A percentile compares a stretch with the other conserved stretches of the same genome.
These are phyloP conservation scores for Hypomontagnella submonticulosa DNA, from an alignment of 495 filamentous ascomycete genomes.

Conservation along the genomic window DNA sequence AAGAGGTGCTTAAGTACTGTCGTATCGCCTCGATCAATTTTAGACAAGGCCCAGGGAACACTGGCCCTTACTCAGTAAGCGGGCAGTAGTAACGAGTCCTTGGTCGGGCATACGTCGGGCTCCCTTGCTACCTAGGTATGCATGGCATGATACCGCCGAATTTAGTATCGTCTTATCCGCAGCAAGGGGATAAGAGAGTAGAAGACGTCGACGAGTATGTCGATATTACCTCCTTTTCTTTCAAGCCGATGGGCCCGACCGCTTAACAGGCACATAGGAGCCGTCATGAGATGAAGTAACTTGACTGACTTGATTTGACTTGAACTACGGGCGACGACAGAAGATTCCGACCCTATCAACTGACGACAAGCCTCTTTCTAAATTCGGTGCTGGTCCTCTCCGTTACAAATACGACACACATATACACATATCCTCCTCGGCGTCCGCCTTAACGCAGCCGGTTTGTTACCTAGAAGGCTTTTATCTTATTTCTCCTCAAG, in stretches of 20 bases:
- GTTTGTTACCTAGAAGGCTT: neutral
- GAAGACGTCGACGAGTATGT: too few species aligned
- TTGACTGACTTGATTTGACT: constrained; percentile 39
- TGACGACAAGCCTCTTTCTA: constrained; percentile 16
- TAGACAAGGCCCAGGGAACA: too few species aligned
- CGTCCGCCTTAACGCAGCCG: constrained; percentile 1
- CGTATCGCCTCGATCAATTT: too few species aligned
- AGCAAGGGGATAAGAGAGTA: too few species aligned
- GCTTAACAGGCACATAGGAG: neutral
- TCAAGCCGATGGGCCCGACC: neutral
- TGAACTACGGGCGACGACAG: constrained; percentile 25
- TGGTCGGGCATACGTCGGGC: too few species aligned
- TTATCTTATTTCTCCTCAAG: neutral
- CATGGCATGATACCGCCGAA: too few species aligned
- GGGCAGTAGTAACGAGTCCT: too few species aligned
- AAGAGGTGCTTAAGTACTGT: too few species aligned
- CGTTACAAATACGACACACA: constrained; percentile 16
- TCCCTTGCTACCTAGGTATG: too few species aligned
- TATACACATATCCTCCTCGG: neutral
- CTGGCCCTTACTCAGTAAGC: too few species aligned
- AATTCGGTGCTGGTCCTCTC: constrained; percentile 7
- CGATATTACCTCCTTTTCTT: neutral
- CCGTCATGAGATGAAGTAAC: constrained; percentile 13
- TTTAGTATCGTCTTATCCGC: too few species aligned
- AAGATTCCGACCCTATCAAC: constrained; percentile 23